These are phyloP conservation scores for Beta macrorhiza DNA, from an alignment of 179 eudicot species.

Conservation along the genomic window DNA sequence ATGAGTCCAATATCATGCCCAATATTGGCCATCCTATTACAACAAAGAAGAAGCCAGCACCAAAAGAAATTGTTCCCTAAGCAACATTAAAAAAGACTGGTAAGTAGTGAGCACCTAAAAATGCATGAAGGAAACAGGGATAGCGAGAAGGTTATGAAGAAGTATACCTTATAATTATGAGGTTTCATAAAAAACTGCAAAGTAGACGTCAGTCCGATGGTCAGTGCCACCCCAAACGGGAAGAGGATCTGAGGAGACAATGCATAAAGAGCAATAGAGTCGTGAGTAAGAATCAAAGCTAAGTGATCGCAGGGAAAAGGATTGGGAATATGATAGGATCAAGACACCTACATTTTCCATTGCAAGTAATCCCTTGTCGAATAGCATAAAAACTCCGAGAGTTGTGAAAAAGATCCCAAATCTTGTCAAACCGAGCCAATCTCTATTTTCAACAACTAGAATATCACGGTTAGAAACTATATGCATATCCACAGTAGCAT, in stretches of 20 bases:
- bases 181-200: slow-evolving; percentile 85
- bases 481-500: neutral
- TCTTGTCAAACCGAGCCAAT: slow-evolving; percentile 92
- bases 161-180: slow-evolving; percentile 71
- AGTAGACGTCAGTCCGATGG: slow-evolving; percentile 88
- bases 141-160: neutral
- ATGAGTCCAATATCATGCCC: no score
- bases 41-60: no score
- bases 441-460: slow-evolving; percentile 47
- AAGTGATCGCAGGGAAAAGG: slow-evolving; percentile 11
- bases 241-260: slow-evolving; percentile 71
- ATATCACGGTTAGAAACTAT: neutral
- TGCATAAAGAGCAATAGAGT: slow-evolving; percentile 16
- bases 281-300: slow-evolving; percentile 5
- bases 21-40: no score
- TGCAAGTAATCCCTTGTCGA: slow-evolving; percentile 93
- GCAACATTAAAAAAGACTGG: slow-evolving; percentile 13
- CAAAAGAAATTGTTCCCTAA: slow-evolving; percentile 39
- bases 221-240: slow-evolving; percentile 70
- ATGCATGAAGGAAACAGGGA: neutral
- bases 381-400: slow-evolving; percentile 82
- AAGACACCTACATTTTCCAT: slow-evolving; percentile 78
- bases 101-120: slow-evolving; percentile 12
- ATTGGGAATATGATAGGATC: neutral
- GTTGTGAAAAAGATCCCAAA: slow-evolving; percentile 91